These are phyloP conservation scores for Colletotrichum camelliae DNA, from an alignment of 2,329 filamentous ascomycete species.

Conservation along the genomic window DNA sequence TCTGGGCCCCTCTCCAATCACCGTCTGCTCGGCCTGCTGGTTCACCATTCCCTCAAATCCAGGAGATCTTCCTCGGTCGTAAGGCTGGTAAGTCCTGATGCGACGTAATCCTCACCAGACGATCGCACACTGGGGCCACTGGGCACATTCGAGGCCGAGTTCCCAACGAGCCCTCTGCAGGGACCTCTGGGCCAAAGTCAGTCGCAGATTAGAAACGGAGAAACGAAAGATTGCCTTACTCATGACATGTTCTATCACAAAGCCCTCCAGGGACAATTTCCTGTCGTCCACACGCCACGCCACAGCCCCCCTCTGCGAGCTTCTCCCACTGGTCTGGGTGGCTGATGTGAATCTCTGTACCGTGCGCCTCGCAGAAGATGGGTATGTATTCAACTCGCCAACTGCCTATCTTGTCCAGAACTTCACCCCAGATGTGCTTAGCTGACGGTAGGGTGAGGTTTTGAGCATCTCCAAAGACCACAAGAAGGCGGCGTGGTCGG, in stretches of 20 bases:
- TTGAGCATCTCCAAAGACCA: conserved; percentile 79
- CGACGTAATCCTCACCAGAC: not conserved
- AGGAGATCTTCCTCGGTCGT: not conserved
- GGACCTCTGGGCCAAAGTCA: not conserved
- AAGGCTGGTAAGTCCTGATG: not conserved
- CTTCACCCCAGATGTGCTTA: conserved; percentile 52
- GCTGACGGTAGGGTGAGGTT: conserved; percentile 43
- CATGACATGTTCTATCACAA: not conserved
- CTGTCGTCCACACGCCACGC: not conserved
- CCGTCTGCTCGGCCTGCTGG: not conserved
- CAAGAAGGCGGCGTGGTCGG: conserved; percentile 79
- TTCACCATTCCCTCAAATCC: not conserved
- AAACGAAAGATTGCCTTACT: not conserved
- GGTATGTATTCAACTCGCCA: conserved; percentile 55
- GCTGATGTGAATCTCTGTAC: conserved; percentile 53
- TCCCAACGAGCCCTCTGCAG: not conserved
- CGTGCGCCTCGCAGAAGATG: conserved; percentile 67
- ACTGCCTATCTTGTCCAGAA: conserved; percentile 46
- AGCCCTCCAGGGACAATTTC: not conserved
- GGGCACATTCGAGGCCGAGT: not conserved
- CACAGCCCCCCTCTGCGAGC: conserved; percentile 12
- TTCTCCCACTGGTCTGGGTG: conserved; percentile 57
- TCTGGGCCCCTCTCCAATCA: not conserved
- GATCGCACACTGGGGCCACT: not conserved
- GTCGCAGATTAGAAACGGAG: not conserved